Base-by-base conservation (phyloP, 345 rosid species). In the Moricandia moricandioides region DNA sequence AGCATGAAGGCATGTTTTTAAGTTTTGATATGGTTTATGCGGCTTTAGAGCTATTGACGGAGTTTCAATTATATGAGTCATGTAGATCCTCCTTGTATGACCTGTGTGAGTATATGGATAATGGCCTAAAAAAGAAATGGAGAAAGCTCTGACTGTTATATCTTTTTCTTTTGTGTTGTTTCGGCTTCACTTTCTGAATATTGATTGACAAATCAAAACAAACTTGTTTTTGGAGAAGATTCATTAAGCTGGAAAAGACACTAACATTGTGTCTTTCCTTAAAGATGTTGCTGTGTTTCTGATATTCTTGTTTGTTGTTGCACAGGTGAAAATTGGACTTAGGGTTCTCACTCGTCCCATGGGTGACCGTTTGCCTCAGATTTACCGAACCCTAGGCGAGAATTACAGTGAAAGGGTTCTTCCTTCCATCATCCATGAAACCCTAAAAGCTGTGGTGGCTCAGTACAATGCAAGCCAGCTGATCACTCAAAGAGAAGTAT, bases 381-480 rank as follows among this genome's bases (percentile, higher is more conserved):
- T 95, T 71, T 95, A 92, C 80, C 88, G 97, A 57, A 84, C 87
- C 8, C 85, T 91, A 16, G 97, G 97, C 26, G 92, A 90, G 84
- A 88, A 89, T 66, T 95, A 88, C 78, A 88, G 84, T 57, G 97
- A 92, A 68, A 87, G 96, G 80, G 96, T 91, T 55, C 83, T 94
- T 57, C 96, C 97, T 31, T 90, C 97, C 12, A 90, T 94, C 76
- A 86, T 91, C 72, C 88, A 94, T 70, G 98, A 94, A 80, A 91
- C 97, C 12, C 74, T 91, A 54, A 94, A 94, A 79, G 89, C 97
- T 43, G 98, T 94, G 58, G 96, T 94, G 52, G 98, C 97, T 31
- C 97, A 90, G 78, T 94, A 90, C 77, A 94, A 94, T 77, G 98
- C 96, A 56, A 94, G 97, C 78, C 97, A 94, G 83, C 97, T 91